A percentile compares a stretch with the other conserved stretches of the same genome.
Conservation (phyloP, 1,284 basidiomycete species). For the Macrocystidia cucumis region DNA sequence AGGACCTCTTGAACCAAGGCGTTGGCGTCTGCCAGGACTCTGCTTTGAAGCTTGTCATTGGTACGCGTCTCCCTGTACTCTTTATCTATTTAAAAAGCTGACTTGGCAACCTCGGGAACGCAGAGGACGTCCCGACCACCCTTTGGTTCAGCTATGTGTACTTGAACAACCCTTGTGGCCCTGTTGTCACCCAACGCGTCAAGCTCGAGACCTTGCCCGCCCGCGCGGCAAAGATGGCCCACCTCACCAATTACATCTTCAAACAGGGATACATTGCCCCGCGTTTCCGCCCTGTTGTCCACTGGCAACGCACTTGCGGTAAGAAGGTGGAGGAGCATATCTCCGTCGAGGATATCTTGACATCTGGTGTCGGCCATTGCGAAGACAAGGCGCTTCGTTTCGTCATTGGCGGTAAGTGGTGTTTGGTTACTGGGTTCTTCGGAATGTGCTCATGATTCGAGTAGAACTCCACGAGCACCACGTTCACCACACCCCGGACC, state of each 20-base stretch:
- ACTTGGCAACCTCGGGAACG: too few species aligned
- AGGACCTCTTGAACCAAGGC: conserved; percentile 31
- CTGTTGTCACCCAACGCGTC: conserved; percentile 30
- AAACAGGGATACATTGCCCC: conserved; percentile 26
- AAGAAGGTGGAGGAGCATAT: conserved; percentile 27
- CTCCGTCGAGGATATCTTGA: conserved; percentile 24
- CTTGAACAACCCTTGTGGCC: conserved; percentile 19
- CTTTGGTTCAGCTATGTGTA: conserved; percentile 39
- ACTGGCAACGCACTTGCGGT: conserved; percentile 31
- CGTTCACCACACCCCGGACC: not conserved
- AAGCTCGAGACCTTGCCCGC: conserved; percentile 23
- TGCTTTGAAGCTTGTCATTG: conserved; percentile 35
- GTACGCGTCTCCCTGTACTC: too few species aligned
- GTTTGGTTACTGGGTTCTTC: too few species aligned
- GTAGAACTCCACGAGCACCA: too few species aligned
- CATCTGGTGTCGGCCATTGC: conserved; percentile 23
- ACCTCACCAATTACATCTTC: conserved; percentile 40
- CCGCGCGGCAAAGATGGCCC: conserved; percentile 28
- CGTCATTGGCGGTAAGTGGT: conserved; percentile 34
- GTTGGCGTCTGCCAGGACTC: conserved; percentile 30
- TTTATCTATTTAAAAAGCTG: too few species aligned
- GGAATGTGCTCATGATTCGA: conserved; percentile 8
- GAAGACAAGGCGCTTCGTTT: conserved; percentile 31
- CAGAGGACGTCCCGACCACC: conserved; percentile 29
- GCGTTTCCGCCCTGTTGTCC: conserved; percentile 26